phyloP scores from a whole-genome alignment of 164 flowering plant species.

The Vitis riparia region DNA sequence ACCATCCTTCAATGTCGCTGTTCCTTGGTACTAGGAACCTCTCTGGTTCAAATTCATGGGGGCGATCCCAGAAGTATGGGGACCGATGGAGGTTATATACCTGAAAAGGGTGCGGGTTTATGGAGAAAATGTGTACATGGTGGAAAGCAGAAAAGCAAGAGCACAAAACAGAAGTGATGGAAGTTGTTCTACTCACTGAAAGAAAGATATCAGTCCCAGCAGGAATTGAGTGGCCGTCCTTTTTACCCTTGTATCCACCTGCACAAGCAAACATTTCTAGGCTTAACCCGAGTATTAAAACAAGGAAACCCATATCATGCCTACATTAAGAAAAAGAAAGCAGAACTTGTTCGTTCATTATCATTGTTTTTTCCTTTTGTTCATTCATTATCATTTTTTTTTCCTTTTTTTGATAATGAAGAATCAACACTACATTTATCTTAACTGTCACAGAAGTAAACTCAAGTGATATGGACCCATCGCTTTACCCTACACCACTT shows the following conservation, averaged over 20 bases:
- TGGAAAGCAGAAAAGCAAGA: neutral
- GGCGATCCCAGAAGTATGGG: conserved; percentile 86
- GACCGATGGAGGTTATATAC: conserved; percentile 95
- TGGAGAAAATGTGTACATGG: neutral
- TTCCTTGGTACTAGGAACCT: conserved; percentile 55
- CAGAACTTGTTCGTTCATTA: no score
- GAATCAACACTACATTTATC: no score
- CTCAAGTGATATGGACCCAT: no score
- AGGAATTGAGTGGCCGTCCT: conserved; percentile 80
- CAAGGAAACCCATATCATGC: no score
- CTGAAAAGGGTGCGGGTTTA: conserved; percentile 30
- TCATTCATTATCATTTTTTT: no score
- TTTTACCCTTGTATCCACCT: conserved; percentile 92
- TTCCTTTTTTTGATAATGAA: no score
- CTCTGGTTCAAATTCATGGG: conserved; percentile 90
- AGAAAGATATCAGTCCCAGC: conserved; percentile 89
- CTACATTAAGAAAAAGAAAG: no score
- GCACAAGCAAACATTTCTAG: conserved; percentile 16
- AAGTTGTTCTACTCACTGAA: conserved; percentile 58
- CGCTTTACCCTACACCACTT: no score
- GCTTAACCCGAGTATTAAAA: neutral
- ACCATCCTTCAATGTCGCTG: conserved; percentile 79
- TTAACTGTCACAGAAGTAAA: no score
- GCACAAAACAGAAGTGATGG: neutral
- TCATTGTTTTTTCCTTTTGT: no score